Percentiles rank a stretch among this genome's conserved stretches.
Evolutionary conservation across 768 basidiomycete genomes (phyloP).

Genomic region (Pisolithus marmoratus): DNA sequence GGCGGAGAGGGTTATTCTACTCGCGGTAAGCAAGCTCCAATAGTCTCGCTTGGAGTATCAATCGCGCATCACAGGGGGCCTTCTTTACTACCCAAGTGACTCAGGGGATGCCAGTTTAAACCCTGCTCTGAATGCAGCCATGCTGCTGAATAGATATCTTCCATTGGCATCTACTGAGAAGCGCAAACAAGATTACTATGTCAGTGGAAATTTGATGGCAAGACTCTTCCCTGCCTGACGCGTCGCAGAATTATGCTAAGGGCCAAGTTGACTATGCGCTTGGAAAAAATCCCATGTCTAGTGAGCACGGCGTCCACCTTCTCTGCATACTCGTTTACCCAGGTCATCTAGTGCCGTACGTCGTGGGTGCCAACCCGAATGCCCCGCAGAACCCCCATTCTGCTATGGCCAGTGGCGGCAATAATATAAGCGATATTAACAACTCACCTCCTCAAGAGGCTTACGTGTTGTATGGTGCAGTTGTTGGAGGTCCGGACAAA

Average conservation of each 20-base stretch:
- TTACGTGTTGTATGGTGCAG: conserved; percentile 79
- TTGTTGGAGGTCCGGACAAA: conserved; percentile 81
- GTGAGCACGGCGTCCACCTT: conserved; percentile 33
- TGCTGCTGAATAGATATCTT: conserved; percentile 75
- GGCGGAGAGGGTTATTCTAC: conserved; percentile 54
- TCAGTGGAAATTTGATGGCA: conserved; percentile 25
- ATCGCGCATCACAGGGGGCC: conserved; percentile 48
- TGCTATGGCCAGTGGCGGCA: conserved; percentile 81
- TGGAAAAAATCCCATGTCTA: conserved; percentile 86
- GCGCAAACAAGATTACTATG: conserved; percentile 57
- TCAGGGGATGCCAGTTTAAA: conserved; percentile 78
- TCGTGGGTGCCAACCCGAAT: conserved; percentile 88
- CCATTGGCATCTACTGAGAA: conserved; percentile 58
- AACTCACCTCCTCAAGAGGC: conserved; percentile 66
- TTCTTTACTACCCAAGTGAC: conserved; percentile 79
- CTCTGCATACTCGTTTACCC: neutral
- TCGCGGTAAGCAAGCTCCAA: conserved; percentile 38
- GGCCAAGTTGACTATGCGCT: conserved; percentile 76
- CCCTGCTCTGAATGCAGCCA: conserved; percentile 82
- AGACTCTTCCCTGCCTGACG: conserved; percentile 4
- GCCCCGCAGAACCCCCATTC: conserved; percentile 89
- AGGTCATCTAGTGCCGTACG: conserved; percentile 37
- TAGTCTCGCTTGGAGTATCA: neutral
- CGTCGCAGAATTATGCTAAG: conserved; percentile 60
- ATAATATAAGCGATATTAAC: conserved; percentile 62